Evolutionary conservation across 106 monocot species (phyloP).

Genomic region (Phalaenopsis aphrodite): DNA sequence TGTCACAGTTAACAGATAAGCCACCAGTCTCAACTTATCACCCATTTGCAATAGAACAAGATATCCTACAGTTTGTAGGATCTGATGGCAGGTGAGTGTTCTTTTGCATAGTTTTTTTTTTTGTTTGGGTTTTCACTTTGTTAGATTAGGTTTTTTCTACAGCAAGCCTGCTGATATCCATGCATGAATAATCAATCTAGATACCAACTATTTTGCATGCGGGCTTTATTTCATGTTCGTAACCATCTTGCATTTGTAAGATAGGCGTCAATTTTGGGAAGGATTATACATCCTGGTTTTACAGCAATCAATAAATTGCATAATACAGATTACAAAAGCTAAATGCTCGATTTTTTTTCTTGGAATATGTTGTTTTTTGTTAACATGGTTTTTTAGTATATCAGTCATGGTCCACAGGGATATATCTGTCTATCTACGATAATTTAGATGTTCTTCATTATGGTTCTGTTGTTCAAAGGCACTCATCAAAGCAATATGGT

Average conservation of each 20-base stretch:
- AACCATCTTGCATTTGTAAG: not conserved
- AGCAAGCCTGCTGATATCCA: not conserved
- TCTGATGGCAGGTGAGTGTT: slow-evolving; percentile 29
- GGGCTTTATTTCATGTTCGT: not conserved
- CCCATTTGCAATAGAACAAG: slow-evolving; percentile 23
- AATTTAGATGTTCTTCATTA: not conserved
- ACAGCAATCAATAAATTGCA: not conserved
- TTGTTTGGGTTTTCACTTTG: not conserved
- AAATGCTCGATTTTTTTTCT: not conserved
- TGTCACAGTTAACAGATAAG: slow-evolving; percentile 33
- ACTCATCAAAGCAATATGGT: not conserved
- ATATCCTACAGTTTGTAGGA: slow-evolving; percentile 18
- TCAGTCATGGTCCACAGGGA: not conserved
- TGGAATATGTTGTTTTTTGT: not conserved
- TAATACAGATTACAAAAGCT: not conserved
- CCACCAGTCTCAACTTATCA: slow-evolving; percentile 14
- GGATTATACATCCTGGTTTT: not conserved
- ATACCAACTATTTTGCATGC: not conserved
- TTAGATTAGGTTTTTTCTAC: not conserved
- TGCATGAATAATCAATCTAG: not conserved
- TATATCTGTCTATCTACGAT: not conserved
- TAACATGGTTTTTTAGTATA: not conserved
- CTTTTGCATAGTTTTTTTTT: not conserved
- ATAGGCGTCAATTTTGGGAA: not conserved
- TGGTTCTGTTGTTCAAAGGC: not conserved